Conservation (phyloP, 108 stramenopile species). For the Mayamaea pseudoterrestris region DNA sequence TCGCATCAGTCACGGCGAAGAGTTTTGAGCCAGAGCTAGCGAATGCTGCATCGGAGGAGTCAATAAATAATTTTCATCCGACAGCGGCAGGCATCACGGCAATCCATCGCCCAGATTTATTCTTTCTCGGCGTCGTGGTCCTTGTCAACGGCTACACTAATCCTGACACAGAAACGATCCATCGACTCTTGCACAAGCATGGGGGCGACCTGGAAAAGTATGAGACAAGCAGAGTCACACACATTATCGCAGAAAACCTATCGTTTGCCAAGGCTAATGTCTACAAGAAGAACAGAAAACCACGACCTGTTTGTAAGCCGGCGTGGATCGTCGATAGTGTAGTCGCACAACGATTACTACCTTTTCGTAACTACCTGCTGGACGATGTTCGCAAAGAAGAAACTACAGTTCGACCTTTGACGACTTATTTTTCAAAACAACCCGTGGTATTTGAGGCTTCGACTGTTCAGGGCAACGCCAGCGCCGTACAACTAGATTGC, state of each 20-base stretch:
- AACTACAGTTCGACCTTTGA: no score
- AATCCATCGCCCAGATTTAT: constrained; percentile 59
- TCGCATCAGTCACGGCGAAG: no score
- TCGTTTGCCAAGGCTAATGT: constrained; percentile 68
- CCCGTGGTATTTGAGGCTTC: no score
- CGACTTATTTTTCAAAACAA: no score
- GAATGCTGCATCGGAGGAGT: no score
- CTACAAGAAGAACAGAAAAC: constrained; percentile 49
- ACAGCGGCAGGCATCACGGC: constrained; percentile 5
- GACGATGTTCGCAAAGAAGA: constrained; percentile 19
- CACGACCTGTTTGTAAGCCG: constrained; percentile 47
- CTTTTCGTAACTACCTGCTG: constrained; percentile 53
- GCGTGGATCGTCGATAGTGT: constrained; percentile 67
- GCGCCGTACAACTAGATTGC: no score
- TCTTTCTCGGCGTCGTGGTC: constrained; percentile 64
- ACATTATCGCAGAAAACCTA: constrained; percentile 65
- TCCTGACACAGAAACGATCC: constrained; percentile 58
- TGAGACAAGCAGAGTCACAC: constrained; percentile 68
- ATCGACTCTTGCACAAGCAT: constrained; percentile 57
- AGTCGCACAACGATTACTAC: constrained; percentile 30
- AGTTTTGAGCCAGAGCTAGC: no score
- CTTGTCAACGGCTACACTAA: constrained; percentile 63
- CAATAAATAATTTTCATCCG: not conserved
- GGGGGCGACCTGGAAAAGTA: constrained; percentile 75
- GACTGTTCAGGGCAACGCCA: no score